Conservation (phyloP, 805 yeast genomes). For the Wickerhamiella slavikovae region DNA sequence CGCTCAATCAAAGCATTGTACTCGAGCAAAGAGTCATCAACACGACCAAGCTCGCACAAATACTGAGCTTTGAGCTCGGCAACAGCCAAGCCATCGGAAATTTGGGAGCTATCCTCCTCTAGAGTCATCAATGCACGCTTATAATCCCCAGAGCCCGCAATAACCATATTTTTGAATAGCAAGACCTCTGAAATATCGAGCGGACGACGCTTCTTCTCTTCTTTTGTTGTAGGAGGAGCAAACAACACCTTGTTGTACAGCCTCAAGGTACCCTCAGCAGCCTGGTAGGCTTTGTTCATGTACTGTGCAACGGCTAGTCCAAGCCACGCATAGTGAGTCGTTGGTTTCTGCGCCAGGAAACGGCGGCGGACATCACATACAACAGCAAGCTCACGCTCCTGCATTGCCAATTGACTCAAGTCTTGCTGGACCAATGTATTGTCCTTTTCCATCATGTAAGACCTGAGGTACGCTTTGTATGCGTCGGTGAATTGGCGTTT, state of each 20-base stretch:
- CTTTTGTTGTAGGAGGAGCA: constrained; percentile 16
- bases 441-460: constrained; percentile 56
- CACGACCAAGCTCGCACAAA: constrained; percentile 33
- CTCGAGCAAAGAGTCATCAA: constrained; percentile 42
- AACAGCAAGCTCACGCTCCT: constrained; percentile 49
- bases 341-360: constrained; percentile 36
- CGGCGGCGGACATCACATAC: constrained; percentile 43
- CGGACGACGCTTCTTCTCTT: constrained; percentile 22
- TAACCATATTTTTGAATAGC: constrained; percentile 47
- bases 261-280: constrained; percentile 50
- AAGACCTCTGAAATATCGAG: constrained; percentile 68
- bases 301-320: constrained; percentile 42
- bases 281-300: constrained; percentile 41
- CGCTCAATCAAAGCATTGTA: constrained; percentile 57
- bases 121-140: constrained; percentile 43
- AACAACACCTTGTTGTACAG: constrained; percentile 50
- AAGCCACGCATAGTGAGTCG: constrained; percentile 11
- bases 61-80: constrained; percentile 50
- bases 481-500: constrained; percentile 56
- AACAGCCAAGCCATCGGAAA: constrained; percentile 31
- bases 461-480: constrained; percentile 51
- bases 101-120: constrained; percentile 18
- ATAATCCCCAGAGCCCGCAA: constrained; percentile 42
- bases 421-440: constrained; percentile 70
- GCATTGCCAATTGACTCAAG: constrained; percentile 58